These are phyloP conservation scores for Metschnikowia chrysomelidarum DNA, from an alignment of 805 yeast genomes.

Conservation along the genomic window DNA sequence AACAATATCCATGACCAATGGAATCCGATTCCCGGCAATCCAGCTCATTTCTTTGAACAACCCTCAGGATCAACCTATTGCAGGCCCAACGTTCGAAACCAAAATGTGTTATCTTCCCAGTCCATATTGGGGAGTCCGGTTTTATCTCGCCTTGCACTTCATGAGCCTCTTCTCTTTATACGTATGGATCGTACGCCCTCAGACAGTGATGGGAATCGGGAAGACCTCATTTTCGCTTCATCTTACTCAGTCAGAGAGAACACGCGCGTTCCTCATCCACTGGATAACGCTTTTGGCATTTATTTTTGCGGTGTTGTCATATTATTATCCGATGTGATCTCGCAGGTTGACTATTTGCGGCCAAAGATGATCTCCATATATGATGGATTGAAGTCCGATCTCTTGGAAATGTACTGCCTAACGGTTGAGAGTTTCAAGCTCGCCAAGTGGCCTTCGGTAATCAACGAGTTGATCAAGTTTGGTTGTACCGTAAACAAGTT, in stretches of 20 bases:
- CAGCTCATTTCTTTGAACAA: constrained; percentile 71
- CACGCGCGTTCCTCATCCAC: constrained; percentile 1
- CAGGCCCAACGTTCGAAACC: constrained; percentile 26
- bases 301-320: constrained; percentile 5
- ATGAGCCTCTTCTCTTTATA: constrained; percentile 15
- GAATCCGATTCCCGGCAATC: constrained; percentile 79
- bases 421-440: constrained; percentile 60
- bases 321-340: constrained; percentile 11
- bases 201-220: not conserved
- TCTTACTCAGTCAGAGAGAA: not conserved
- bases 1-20: constrained; percentile 91
- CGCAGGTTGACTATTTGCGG: constrained; percentile 21
- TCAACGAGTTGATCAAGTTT: constrained; percentile 69
- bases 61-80: constrained; percentile 30
- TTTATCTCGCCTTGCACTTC: constrained; percentile 14
- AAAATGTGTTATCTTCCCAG: constrained; percentile 55
- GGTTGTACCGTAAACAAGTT: constrained; percentile 84
- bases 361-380: constrained; percentile 47
- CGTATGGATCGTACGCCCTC: constrained; percentile 3
- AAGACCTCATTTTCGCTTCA: not conserved
- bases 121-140: constrained; percentile 39
- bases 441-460: constrained; percentile 77
- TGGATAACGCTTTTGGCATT: constrained; percentile 3
- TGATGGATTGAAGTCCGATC: constrained; percentile 66
- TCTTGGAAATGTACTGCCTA: constrained; percentile 62